Conservation (phyloP, 2,329 filamentous ascomycete genomes). For the Calonectria ilicicola region DNA sequence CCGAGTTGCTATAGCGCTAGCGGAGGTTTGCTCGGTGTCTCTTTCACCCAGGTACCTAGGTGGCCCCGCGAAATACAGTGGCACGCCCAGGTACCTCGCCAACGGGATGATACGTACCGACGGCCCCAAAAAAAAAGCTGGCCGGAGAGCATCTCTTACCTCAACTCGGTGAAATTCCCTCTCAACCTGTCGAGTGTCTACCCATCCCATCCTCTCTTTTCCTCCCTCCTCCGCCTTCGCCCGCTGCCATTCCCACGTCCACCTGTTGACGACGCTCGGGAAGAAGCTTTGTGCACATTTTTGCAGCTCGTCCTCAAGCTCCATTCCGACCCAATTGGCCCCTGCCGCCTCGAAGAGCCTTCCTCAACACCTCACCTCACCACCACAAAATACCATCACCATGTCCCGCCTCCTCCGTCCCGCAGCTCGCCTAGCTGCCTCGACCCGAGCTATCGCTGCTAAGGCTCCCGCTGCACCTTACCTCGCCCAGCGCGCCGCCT, state of each 20-base stretch:
- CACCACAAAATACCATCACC: slow-evolving; percentile 36
- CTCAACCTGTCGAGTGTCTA: slow-evolving; percentile 43
- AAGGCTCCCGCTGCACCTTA: slow-evolving; percentile 50
- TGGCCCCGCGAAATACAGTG: slow-evolving; percentile 19
- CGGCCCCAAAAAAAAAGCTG: slow-evolving; percentile 47
- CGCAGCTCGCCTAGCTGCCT: slow-evolving; percentile 60
- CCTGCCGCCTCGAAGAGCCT: slow-evolving; percentile 40
- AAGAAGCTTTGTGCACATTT: slow-evolving; percentile 39
- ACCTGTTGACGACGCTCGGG: slow-evolving; percentile 39
- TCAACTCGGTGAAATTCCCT: slow-evolving; percentile 47
- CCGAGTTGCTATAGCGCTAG: slow-evolving; percentile 36
- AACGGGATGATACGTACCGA: slow-evolving; percentile 45
- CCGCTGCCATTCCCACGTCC: slow-evolving; percentile 40
- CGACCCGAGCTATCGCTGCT: slow-evolving; percentile 52
- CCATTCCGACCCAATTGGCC: slow-evolving; percentile 26
- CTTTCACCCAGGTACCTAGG: slow-evolving; percentile 37
- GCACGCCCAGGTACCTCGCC: slow-evolving; percentile 39
- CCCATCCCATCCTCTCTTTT: slow-evolving; percentile 42
- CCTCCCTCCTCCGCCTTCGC: slow-evolving; percentile 23
- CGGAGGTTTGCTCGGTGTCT: slow-evolving; percentile 41
- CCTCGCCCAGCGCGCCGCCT: slow-evolving; percentile 53
- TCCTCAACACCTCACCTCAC: slow-evolving; percentile 21
- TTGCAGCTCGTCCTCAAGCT: slow-evolving; percentile 28
- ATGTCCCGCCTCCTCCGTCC: slow-evolving; percentile 67
- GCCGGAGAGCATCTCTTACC: slow-evolving; percentile 38